phyloP scores from a whole-genome alignment of 306 rosid genomes.

The Benincasa hispida region DNA sequence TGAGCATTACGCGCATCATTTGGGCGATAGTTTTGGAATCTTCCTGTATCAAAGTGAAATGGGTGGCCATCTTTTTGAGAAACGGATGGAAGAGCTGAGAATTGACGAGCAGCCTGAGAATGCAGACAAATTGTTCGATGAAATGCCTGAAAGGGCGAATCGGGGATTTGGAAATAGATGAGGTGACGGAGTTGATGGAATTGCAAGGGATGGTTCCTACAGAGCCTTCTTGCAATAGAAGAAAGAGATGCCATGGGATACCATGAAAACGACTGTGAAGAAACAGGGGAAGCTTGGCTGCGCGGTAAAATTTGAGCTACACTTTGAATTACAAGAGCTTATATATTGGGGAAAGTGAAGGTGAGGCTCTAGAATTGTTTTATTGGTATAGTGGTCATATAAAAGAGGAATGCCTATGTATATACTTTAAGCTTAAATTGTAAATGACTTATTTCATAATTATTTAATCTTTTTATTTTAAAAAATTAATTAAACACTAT shows the following conservation, averaged over 20 bases:
- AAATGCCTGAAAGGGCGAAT: constrained; percentile 27
- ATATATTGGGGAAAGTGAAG: neutral
- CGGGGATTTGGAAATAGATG: neutral
- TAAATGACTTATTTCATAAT: too few species aligned
- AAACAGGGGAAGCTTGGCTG: neutral
- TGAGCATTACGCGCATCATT: constrained; percentile 20
- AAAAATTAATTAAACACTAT: too few species aligned
- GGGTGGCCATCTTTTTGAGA: constrained; percentile 12
- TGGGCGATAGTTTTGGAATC: constrained; percentile 12
- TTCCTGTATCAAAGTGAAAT: constrained; percentile 10
- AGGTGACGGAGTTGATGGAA: constrained; percentile 13
- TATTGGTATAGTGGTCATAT: too few species aligned
- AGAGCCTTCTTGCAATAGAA: constrained; percentile 23
- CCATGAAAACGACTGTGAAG: neutral
- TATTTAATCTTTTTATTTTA: too few species aligned
- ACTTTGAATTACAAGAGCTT: neutral
- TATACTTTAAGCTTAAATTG: too few species aligned
- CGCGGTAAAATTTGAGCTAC: neutral
- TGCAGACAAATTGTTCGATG: constrained; percentile 40
- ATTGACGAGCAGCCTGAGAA: constrained; percentile 9
- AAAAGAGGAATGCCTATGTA: too few species aligned
- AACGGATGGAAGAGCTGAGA: constrained; percentile 22
- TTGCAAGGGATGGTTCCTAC: constrained; percentile 15
- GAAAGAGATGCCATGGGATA: constrained; percentile 33
- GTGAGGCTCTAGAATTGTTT: neutral